Base-by-base conservation (phyloP, 1,284 basidiomycete species). In the Fomitopsis betulina region DNA sequence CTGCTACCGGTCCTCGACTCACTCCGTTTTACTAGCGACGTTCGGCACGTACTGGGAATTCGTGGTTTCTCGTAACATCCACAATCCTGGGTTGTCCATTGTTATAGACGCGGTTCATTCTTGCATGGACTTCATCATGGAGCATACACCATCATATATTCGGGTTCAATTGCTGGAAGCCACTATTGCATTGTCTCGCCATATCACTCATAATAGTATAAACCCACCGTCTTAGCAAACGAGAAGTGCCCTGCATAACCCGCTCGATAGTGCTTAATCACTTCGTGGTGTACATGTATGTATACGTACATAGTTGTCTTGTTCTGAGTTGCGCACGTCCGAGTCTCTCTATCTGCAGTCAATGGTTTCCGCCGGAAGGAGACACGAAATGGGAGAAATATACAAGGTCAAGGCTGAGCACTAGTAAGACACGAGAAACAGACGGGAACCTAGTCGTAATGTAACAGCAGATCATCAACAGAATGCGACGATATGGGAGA, bases 1-100 rank as follows among this genome's bases (percentile, higher is more conserved):
- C 82, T 98, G 57, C 79, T 99, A 21, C 96, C 96, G 21, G 89
- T 99, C 51, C 84, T 99, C 58, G 96, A 99, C 74, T 95, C 93
- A 54, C 76, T 99, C 60, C 85, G 96, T 33, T 99, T 99, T 75
- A 97, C 96, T 5, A 91, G 86, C 60, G 96, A 99, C 71, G 96
- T 99, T 23, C 85, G 96, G 63, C 84, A 92, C 64, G 89, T 99
- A 32, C 80, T 99, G 53, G 95, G 96, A 56, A 85, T 98, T 60
- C 86, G 89, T 62, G 82, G 80, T 39, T 82, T 80, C 65, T 79
- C 72, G 70, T 75, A 67, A 73, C 69, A 54, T 19, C 25, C 25
- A 21, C 53, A 50, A n/a, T 23, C n/a, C 8, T 54, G 13, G 39
- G 40, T 52, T n/a, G 32, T 30, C n/a, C 27, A 40, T 53, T 45